Conservation (phyloP, 495 filamentous ascomycete genomes). For the Hypomontagnella monticulosa region DNA sequence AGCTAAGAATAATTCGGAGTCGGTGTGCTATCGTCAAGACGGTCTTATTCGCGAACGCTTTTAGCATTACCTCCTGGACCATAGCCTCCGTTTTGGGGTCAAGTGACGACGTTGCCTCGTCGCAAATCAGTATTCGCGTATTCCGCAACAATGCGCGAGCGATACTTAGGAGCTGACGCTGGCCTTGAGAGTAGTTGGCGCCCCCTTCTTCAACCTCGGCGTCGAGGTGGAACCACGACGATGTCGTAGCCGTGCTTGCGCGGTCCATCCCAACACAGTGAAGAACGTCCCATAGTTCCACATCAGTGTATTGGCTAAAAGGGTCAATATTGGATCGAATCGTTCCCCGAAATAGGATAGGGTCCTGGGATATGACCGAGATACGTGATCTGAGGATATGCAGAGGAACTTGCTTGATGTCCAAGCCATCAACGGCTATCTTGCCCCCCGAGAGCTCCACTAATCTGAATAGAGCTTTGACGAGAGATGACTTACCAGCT, state of each 20-base stretch:
- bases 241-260: too few species aligned
- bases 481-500: conserved; percentile 53
- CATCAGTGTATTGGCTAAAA: conserved; percentile 61
- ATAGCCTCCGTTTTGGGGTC: conserved; percentile 84
- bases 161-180: too few species aligned
- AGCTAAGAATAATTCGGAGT: conserved; percentile 76
- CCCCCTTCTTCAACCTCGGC: too few species aligned
- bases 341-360: conserved; percentile 55
- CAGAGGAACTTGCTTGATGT: conserved; percentile 49
- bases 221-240: too few species aligned
- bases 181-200: too few species aligned
- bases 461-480: conserved; percentile 52
- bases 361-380: conserved; percentile 57
- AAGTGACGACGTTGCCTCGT: conserved; percentile 61
- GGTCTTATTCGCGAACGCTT: conserved; percentile 78
- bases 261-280: too few species aligned
- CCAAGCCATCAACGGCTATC: conserved; percentile 55
- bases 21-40: conserved; percentile 82
- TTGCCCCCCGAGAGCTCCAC: conserved; percentile 47
- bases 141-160: conserved; percentile 38
- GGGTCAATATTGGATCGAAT: conserved; percentile 58
- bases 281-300: too few species aligned
- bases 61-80: conserved; percentile 78
- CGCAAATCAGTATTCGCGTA: conserved; percentile 70
- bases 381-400: conserved; percentile 49